Evolutionary conservation across 805 yeast species (phyloP), one percentile per base, ranked within the genome.

Genomic region (Nakazawaea ambrosiae): DNA sequence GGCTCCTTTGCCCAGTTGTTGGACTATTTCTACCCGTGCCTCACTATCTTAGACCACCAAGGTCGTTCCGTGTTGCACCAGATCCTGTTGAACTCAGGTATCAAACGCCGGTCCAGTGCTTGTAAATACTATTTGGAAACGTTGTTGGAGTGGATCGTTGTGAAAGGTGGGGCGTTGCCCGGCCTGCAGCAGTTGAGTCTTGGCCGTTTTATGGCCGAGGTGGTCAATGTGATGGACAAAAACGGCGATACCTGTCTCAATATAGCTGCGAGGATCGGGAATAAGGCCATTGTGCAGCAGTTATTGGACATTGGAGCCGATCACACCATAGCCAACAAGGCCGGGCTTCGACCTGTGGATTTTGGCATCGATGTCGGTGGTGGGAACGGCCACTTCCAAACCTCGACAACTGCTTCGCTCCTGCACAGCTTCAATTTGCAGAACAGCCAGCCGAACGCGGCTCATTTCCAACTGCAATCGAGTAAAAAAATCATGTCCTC

Each of bases 231-330:
- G n/a, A 85, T 81, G 45, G 98, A 92, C 60, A 66, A 77, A 38
- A 89, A 89, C 50, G 98, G 98, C 19, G 96, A 92, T 55, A 92
- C 98, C 0, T 89, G 96, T 33, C 66, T 92, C 43, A 95, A 89
- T 53, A 84, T 92, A 39, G 94, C 95, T 1, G 92, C 97, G 0
- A 73, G 94, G 49, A 75, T 92, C 19, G 95, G 95, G 7, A 83
- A 85, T 54, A 75, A 78, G 33, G 78, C 82, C 31, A 73, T 92
- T 39, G 89, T 83, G 8, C 86, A 83, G 45, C 85, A 82, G 44
- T 66, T 92, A 34, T 58, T 92, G 36, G 89, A 85, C 45, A 82
- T 85, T 39, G 96, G 97, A 26, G 97, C 97, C 1, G 84, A 89
- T 53, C 75, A 84, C 4, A 68, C 68, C 24, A 69, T 86, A 33